These are phyloP conservation scores for Diutina catenulata DNA, from an alignment of 1,139 yeast species.

Conservation along the genomic window DNA sequence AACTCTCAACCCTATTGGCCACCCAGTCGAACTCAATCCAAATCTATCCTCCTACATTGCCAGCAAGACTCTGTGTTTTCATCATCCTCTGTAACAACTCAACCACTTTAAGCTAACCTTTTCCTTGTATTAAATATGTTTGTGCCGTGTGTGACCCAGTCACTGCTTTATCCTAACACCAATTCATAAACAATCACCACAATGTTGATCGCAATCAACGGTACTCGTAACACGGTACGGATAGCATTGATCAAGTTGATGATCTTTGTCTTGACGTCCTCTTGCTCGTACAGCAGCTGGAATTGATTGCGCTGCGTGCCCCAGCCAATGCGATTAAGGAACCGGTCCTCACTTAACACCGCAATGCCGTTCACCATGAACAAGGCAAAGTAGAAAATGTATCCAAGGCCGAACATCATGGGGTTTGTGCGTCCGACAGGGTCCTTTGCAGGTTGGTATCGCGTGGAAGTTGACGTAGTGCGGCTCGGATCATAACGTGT, in stretches of 20 bases:
- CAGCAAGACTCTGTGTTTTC: too few species aligned
- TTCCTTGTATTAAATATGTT: slow-evolving; percentile 61
- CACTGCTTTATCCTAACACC: slow-evolving; percentile 49
- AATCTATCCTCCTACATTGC: too few species aligned
- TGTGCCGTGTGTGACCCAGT: slow-evolving; percentile 66
- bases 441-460: too few species aligned
- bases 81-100: too few species aligned
- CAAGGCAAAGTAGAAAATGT: slow-evolving; percentile 52
- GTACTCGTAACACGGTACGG: slow-evolving; percentile 65
- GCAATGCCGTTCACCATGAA: slow-evolving; percentile 68
- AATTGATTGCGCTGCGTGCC: slow-evolving; percentile 14
- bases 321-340: slow-evolving; percentile 55
- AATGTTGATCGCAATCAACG: slow-evolving; percentile 57
- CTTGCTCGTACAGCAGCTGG: slow-evolving; percentile 14
- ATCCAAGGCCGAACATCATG: slow-evolving; percentile 73
- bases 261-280: slow-evolving; percentile 39
- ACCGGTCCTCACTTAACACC: slow-evolving; percentile 72
- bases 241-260: slow-evolving; percentile 61
- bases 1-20: too few species aligned
- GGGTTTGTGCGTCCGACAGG: too few species aligned
- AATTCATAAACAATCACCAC: slow-evolving; percentile 62
- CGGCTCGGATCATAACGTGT: too few species aligned
- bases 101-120: too few species aligned
- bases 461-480: too few species aligned
- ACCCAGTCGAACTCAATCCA: too few species aligned